Percentiles rank a stretch among this genome's conserved stretches.
Conservation (phyloP, 2,329 filamentous ascomycete genomes). For the Fusarium bulbicola region DNA sequence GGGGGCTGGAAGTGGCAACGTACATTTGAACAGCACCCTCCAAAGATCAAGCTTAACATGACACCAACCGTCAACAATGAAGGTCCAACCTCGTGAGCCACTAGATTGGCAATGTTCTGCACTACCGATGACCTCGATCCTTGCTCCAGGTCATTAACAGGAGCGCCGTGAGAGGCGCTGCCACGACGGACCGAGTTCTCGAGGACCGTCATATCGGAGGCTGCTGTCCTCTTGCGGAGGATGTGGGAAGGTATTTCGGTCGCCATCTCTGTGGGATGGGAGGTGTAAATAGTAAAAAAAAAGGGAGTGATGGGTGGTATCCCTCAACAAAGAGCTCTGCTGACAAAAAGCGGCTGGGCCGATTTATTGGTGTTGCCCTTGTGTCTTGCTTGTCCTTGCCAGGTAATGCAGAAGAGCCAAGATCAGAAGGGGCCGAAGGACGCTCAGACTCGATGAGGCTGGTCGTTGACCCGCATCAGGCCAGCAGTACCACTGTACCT, state of each 20-base stretch:
- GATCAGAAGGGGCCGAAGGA: neutral
- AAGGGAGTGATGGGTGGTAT: slow-evolving; percentile 13
- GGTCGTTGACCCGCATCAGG: neutral
- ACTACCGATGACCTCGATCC: slow-evolving; percentile 26
- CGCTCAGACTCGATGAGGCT: slow-evolving; percentile 1
- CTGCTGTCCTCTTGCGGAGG: slow-evolving; percentile 36
- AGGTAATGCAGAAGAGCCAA: slow-evolving; percentile 28
- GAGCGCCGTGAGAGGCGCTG: slow-evolving; percentile 13
- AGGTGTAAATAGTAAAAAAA: slow-evolving; percentile 17
- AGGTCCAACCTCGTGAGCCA: slow-evolving; percentile 39
- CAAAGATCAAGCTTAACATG: slow-evolving; percentile 90
- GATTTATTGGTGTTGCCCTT: slow-evolving; percentile 28
- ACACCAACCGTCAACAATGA: slow-evolving; percentile 64
- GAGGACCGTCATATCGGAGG: slow-evolving; percentile 34
- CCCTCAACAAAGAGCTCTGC: slow-evolving; percentile 22
- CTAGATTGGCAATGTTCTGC: slow-evolving; percentile 35
- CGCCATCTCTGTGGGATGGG: slow-evolving; percentile 15
- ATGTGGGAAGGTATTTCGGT: slow-evolving; percentile 28
- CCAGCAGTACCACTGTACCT: slow-evolving; percentile 19
- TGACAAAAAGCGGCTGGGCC: slow-evolving; percentile 27
- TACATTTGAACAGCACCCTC: slow-evolving; percentile 94
- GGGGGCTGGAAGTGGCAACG: slow-evolving; percentile 41
- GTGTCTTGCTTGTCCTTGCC: slow-evolving; percentile 20
- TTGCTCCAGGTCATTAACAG: slow-evolving; percentile 22
- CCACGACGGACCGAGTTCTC: slow-evolving; percentile 12